Percentiles rank a stretch among this genome's conserved stretches.
phyloP scores from a whole-genome alignment of 345 rosid genomes.

The Salix viminalis region DNA sequence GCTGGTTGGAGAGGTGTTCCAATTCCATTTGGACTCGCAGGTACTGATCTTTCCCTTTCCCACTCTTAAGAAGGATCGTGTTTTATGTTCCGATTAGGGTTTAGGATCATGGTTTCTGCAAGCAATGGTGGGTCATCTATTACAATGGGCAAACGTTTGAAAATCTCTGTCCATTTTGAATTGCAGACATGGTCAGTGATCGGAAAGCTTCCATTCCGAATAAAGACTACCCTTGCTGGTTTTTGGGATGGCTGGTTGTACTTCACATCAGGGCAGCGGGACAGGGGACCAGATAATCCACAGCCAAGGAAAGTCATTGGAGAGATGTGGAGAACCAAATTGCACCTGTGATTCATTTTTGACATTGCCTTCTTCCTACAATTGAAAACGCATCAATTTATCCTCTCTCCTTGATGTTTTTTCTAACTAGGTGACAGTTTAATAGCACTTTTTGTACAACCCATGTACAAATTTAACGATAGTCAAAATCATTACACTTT shows the following conservation, averaged over 20 bases:
- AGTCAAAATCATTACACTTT: neutral
- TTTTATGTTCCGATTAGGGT: neutral
- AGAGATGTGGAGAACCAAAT: conserved; percentile 79
- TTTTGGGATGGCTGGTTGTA: conserved; percentile 78
- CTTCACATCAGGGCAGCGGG: conserved; percentile 81
- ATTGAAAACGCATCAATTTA: neutral
- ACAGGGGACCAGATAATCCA: conserved; percentile 77
- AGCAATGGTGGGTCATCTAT: neutral
- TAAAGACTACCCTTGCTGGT: conserved; percentile 64
- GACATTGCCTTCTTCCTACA: neutral
- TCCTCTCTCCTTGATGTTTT: neutral
- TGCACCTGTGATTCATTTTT: conserved; percentile 32
- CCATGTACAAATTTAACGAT: neutral
- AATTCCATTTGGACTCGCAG: conserved; percentile 54
- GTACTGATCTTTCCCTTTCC: conserved; percentile 24
- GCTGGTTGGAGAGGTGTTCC: conserved; percentile 75
- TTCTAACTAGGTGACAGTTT: too few species aligned
- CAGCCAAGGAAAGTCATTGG: conserved; percentile 68
- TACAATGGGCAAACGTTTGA: neutral
- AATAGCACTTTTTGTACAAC: neutral
- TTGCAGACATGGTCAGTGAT: conserved; percentile 81
- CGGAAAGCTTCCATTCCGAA: conserved; percentile 72
- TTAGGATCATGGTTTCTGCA: too few species aligned
- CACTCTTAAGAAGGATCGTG: neutral
- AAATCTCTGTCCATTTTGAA: neutral